Evolutionary conservation across 2,329 filamentous ascomycete genomes (phyloP).

Genomic region (Amauroascus niger): DNA sequence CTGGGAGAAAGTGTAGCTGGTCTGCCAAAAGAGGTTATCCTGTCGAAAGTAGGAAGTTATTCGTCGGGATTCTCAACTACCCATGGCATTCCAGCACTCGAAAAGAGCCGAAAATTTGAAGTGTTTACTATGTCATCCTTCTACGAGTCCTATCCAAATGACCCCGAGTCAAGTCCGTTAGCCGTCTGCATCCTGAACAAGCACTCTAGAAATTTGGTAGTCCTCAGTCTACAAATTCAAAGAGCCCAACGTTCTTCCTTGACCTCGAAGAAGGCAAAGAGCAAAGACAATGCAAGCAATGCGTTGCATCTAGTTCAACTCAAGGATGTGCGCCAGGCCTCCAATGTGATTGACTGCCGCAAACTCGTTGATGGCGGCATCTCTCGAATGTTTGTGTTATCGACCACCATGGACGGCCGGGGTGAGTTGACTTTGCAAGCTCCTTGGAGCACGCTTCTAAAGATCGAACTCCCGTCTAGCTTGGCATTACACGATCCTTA

Average conservation of each 20-base stretch:
- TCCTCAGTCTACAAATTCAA: constrained; percentile 52
- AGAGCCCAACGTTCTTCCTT: constrained; percentile 20
- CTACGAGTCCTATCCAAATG: constrained; percentile 26
- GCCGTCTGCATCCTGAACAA: constrained; percentile 59
- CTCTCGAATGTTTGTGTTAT: constrained; percentile 60
- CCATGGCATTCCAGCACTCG: constrained; percentile 23
- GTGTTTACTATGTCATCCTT: constrained; percentile 56
- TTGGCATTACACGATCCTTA: constrained; percentile 52
- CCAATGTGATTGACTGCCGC: constrained; percentile 63
- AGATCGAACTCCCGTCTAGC: constrained; percentile 50
- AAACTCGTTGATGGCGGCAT: constrained; percentile 58
- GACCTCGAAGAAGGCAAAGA: constrained; percentile 18
- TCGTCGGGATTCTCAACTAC: constrained; percentile 43
- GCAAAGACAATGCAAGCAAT: neutral
- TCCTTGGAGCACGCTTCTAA: constrained; percentile 63
- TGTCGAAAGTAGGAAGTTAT: constrained; percentile 61
- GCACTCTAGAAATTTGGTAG: constrained; percentile 56
- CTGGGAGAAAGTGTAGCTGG: constrained; percentile 64
- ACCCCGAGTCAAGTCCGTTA: constrained; percentile 26
- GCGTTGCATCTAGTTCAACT: constrained; percentile 10
- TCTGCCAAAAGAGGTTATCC: constrained; percentile 60
- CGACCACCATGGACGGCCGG: constrained; percentile 53
- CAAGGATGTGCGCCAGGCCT: constrained; percentile 47
- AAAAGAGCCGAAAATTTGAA: constrained; percentile 26
- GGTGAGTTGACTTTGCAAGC: constrained; percentile 63